phyloP scores from a whole-genome alignment of 192 early-diverging fungal genomes.

The Coemansia sp. region DNA sequence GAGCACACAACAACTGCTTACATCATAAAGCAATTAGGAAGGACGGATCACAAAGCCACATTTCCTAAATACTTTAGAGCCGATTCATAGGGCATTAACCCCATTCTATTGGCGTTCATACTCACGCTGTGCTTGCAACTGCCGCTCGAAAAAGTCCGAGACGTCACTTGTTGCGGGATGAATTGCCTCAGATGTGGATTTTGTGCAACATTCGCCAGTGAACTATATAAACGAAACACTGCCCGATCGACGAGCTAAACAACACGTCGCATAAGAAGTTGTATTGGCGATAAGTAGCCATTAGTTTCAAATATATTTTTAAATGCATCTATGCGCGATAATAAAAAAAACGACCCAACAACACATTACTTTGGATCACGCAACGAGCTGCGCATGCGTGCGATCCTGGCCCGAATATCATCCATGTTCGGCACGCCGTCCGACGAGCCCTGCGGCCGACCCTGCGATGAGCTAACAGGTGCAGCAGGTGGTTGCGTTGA shows the following conservation, averaged over 20 bases:
- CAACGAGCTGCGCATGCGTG: constrained; percentile 35
- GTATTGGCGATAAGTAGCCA: background rate
- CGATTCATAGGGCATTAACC: background rate
- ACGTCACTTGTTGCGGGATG: too few relatives aligned
- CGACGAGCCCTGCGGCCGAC: constrained; percentile 5
- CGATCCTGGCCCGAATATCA: constrained; percentile 27
- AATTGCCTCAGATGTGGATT: background rate
- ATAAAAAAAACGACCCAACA: background rate
- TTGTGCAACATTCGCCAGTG: background rate
- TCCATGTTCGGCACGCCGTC: constrained; percentile 21
- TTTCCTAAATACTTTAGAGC: background rate
- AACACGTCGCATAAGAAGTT: background rate
- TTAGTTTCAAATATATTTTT: background rate
- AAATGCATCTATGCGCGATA: background rate
- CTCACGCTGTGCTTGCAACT: too few relatives aligned
- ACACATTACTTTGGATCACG: constrained; percentile 17
- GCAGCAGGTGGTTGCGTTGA: background rate
- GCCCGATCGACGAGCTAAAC: background rate
- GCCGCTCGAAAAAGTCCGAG: too few relatives aligned
- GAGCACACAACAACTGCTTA: background rate
- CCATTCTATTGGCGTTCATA: too few relatives aligned
- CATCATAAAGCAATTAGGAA: background rate
- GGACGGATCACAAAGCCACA: background rate
- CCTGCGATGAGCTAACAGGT: background rate
- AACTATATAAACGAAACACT: background rate